phyloP scores from a whole-genome alignment of 495 filamentous ascomycete genomes.

The Xylona heveae region DNA sequence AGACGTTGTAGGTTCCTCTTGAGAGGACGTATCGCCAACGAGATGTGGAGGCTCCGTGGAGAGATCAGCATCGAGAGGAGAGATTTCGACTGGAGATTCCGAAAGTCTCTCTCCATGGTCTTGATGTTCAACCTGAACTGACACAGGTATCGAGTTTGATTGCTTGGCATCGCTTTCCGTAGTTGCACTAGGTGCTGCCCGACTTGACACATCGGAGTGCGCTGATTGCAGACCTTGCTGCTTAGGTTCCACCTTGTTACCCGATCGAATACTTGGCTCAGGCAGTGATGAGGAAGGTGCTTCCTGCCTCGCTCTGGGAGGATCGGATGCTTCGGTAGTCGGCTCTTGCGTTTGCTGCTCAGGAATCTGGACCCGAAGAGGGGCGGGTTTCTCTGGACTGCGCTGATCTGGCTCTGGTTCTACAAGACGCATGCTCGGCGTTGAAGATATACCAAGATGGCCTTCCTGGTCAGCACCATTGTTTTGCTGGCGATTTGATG shows the following conservation, averaged over 20 bases:
- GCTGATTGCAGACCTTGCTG: no score
- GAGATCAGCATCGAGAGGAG: constrained; percentile 23
- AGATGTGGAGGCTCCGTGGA: constrained; percentile 32
- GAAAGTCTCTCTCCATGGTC: constrained; percentile 35
- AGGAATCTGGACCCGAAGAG: not conserved
- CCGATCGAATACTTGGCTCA: no score
- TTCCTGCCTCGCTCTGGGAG: no score
- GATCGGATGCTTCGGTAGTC: constrained; percentile 5
- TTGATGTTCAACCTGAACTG: no score
- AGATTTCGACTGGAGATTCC: constrained; percentile 61
- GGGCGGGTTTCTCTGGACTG: constrained; percentile 3
- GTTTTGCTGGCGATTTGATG: constrained; percentile 9
- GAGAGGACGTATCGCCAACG: constrained; percentile 42
- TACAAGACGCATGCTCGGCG: constrained; percentile 36
- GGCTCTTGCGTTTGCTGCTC: constrained; percentile 5
- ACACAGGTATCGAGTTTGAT: no score
- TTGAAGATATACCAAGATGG: not conserved
- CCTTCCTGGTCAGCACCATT: not conserved
- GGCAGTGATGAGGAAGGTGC: no score
- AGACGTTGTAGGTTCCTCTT: constrained; percentile 38
- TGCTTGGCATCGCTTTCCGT: no score
- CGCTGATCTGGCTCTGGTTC: constrained; percentile 26
- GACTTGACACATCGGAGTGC: no score
- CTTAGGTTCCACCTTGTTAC: no score
- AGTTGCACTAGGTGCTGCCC: no score